phyloP scores from a whole-genome alignment of 495 filamentous ascomycete genomes.

The Parachaetomium inaequale region DNA sequence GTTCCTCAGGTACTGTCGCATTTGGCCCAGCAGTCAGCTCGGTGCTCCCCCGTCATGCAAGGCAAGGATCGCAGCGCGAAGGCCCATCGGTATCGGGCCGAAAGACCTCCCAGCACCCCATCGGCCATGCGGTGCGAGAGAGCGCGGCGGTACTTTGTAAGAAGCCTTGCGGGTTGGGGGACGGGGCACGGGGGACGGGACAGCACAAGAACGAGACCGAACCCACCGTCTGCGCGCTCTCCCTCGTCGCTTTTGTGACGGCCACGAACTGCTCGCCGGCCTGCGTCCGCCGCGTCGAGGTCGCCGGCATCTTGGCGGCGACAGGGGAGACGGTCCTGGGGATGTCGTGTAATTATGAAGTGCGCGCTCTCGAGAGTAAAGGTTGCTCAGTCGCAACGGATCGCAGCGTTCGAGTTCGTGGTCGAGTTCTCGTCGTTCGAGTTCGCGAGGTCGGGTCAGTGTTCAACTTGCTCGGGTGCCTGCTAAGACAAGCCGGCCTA shows the following conservation, averaged over 20 bases:
- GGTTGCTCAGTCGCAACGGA: not conserved
- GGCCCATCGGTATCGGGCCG: slow-evolving; percentile 32
- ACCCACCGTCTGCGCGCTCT: slow-evolving; percentile 49
- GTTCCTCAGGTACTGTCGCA: slow-evolving; percentile 40
- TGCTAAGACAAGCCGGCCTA: not conserved
- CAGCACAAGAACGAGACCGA: slow-evolving; percentile 13
- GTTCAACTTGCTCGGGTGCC: not conserved
- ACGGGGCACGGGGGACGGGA: not conserved
- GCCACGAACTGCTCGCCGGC: slow-evolving; percentile 41
- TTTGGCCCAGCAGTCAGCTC: slow-evolving; percentile 19
- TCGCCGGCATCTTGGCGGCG: not conserved
- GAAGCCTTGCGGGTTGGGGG: not conserved
- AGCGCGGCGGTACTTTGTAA: not conserved
- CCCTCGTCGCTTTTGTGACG: slow-evolving; percentile 52
- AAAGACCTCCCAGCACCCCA: slow-evolving; percentile 20
- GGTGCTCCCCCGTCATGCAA: slow-evolving; percentile 19
- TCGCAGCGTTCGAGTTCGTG: not conserved
- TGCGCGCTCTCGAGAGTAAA: no score
- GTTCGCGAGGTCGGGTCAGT: not conserved
- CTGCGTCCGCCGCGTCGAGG: not conserved
- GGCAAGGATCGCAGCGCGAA: slow-evolving; percentile 28
- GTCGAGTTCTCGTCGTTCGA: not conserved
- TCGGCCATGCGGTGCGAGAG: slow-evolving; percentile 22
- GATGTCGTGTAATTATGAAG: no score
- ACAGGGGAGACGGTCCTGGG: no score